Percentiles rank a stretch among this genome's conserved stretches.
These are phyloP conservation scores for Porcisia hertigi DNA, from an alignment of 208 protist species.

Conservation along the genomic window DNA sequence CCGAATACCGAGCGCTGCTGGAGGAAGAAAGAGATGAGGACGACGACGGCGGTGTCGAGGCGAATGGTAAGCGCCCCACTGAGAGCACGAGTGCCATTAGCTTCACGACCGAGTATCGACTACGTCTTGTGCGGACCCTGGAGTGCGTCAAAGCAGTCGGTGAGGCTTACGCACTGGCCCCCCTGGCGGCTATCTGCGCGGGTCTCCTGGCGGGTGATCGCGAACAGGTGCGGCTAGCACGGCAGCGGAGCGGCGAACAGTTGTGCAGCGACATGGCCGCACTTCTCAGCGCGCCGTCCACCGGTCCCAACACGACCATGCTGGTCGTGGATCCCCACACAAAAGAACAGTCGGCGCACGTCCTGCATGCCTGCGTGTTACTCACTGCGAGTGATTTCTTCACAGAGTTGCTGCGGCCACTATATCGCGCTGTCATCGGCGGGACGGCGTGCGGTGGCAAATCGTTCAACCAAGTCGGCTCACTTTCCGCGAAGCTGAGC, in stretches of 20 bases:
- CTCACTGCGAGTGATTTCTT: slow-evolving; percentile 67
- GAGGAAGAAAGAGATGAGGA: slow-evolving; percentile 52
- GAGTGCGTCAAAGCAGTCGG: slow-evolving; percentile 42
- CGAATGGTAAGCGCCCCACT: neutral
- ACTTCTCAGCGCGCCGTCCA: slow-evolving; percentile 33
- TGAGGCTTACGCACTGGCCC: slow-evolving; percentile 46
- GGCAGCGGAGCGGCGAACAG: slow-evolving; percentile 36
- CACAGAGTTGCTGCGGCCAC: slow-evolving; percentile 68
- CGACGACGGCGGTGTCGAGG: slow-evolving; percentile 7
- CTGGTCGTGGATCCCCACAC: slow-evolving; percentile 85
- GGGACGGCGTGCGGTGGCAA: slow-evolving; percentile 6
- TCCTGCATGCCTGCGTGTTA: slow-evolving; percentile 71
- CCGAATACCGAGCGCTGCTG: slow-evolving; percentile 49
- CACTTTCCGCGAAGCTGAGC: slow-evolving; percentile 61
- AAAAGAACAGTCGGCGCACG: slow-evolving; percentile 50
- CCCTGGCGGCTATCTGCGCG: slow-evolving; percentile 52
- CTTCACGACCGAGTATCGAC: slow-evolving; percentile 24
- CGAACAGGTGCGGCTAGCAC: slow-evolving; percentile 38
- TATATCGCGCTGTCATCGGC: slow-evolving; percentile 37
- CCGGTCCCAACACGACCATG: slow-evolving; percentile 62
- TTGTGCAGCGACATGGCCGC: slow-evolving; percentile 57
- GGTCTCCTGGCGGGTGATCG: slow-evolving; percentile 43
- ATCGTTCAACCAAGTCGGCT: slow-evolving; percentile 48
- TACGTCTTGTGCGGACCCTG: slow-evolving; percentile 28
- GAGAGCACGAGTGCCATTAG: slow-evolving; percentile 2